phyloP scores from a whole-genome alignment of 805 yeast genomes.

The Kregervanrija pseudodelftensis region DNA sequence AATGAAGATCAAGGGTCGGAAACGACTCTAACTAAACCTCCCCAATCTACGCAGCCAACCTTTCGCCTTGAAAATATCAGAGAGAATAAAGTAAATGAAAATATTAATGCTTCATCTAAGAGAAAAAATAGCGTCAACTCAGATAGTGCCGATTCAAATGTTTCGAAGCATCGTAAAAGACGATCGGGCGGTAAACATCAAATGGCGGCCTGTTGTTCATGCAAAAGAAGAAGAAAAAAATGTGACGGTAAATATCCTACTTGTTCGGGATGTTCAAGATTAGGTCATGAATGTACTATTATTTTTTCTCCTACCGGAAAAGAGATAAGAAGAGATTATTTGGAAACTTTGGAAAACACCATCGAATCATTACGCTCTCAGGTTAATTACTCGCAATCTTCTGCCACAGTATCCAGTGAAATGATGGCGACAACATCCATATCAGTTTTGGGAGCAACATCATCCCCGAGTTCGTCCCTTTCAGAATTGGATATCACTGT shows the following conservation, averaged over 20 bases:
- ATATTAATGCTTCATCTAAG: too few species aligned
- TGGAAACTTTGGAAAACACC: constrained; percentile 35
- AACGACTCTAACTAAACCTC: too few species aligned
- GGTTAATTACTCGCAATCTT: neutral
- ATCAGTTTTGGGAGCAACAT: too few species aligned
- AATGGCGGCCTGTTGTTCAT: constrained; percentile 44
- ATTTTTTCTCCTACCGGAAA: constrained; percentile 42
- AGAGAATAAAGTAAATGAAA: too few species aligned
- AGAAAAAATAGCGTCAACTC: too few species aligned
- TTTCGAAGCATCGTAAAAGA: too few species aligned
- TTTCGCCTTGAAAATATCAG: too few species aligned
- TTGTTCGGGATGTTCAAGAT: constrained; percentile 36
- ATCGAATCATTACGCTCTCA: constrained; percentile 3
- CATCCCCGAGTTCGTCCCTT: neutral
- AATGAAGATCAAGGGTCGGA: too few species aligned
- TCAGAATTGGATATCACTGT: neutral
- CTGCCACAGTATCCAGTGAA: neutral
- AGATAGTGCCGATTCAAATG: too few species aligned
- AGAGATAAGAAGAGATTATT: constrained; percentile 40
- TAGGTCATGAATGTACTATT: constrained; percentile 37
- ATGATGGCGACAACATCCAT: too few species aligned
- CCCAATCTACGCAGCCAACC: too few species aligned
- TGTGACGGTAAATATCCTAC: constrained; percentile 47
- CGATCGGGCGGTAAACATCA: constrained; percentile 19
- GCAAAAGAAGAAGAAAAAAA: constrained; percentile 40